Percentiles rank a stretch among this genome's conserved stretches.
Evolutionary conservation across 2,329 filamentous ascomycete genomes (phyloP).

Genomic region (Penicillium sp.): DNA sequence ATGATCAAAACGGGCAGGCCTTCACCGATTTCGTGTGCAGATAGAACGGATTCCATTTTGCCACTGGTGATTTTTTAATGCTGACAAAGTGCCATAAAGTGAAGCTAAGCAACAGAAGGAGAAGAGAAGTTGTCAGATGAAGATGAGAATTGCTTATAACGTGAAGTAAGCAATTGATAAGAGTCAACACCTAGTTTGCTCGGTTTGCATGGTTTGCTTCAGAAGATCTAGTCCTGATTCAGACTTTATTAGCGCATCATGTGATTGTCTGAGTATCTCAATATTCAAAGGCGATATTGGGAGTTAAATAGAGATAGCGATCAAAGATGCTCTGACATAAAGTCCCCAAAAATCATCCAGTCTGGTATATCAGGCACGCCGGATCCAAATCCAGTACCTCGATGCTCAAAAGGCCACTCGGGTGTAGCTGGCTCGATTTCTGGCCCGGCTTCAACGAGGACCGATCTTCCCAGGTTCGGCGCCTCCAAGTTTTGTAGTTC

Average conservation of each 20-base stretch:
- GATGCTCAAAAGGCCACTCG: conserved; percentile 19
- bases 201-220: no score
- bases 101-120: no score
- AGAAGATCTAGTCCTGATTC: no score
- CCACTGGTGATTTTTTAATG: neutral
- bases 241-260: no score
- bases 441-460: neutral
- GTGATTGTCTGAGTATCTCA: no score
- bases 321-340: conserved; percentile 24
- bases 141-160: no score
- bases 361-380: conserved; percentile 25
- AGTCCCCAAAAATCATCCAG: conserved; percentile 27
- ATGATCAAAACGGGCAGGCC: conserved; percentile 30
- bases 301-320: no score
- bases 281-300: no score
- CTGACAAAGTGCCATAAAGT: neutral
- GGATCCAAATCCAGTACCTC: conserved; percentile 7
- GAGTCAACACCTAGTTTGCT: no score
- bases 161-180: no score
- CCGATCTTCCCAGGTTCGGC: no score
- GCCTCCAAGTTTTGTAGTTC: neutral
- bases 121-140: no score
- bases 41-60: conserved; percentile 21
- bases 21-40: conserved; percentile 25
- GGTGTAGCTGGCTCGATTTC: conserved; percentile 1